Conservation (phyloP, 768 basidiomycete species). For the Suillus brevipes region DNA sequence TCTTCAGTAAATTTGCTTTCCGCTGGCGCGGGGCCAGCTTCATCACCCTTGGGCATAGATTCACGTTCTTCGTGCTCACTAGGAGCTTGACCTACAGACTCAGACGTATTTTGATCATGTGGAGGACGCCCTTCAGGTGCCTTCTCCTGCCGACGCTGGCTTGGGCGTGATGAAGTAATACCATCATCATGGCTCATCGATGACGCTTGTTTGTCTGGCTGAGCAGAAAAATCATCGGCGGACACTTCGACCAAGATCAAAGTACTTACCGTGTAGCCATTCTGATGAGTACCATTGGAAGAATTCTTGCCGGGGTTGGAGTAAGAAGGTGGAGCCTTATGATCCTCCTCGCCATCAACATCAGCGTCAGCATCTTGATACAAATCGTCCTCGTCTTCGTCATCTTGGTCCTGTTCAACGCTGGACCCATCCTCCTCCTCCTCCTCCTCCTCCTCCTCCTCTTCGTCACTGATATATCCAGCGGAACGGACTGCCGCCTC, state of each 20-base stretch:
- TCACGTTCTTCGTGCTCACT: slow-evolving; percentile 11
- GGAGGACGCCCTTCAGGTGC: slow-evolving; percentile 60
- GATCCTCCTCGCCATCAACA: slow-evolving; percentile 40
- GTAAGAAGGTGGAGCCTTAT: slow-evolving; percentile 63
- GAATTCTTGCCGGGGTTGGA: slow-evolving; percentile 44
- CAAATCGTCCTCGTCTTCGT: slow-evolving; percentile 50
- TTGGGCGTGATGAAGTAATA: slow-evolving; percentile 40
- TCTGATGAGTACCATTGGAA: slow-evolving; percentile 43
- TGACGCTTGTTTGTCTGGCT: slow-evolving; percentile 48
- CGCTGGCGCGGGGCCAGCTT: slow-evolving; percentile 32
- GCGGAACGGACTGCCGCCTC: slow-evolving; percentile 87
- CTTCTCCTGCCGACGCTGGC: slow-evolving; percentile 70
- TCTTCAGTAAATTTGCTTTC: slow-evolving; percentile 35
- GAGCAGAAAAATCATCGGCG: slow-evolving; percentile 11
- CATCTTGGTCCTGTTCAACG: slow-evolving; percentile 42
- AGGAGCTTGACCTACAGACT: slow-evolving; percentile 11
- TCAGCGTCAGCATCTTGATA: slow-evolving; percentile 40
- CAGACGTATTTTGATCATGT: slow-evolving; percentile 21
- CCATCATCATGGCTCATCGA: slow-evolving; percentile 15
- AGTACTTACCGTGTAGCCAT: slow-evolving; percentile 64
- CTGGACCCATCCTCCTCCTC: slow-evolving; percentile 65
- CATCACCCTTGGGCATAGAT: slow-evolving; percentile 13
- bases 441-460: slow-evolving; percentile 57
- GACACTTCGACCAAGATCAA: slow-evolving; percentile 9
- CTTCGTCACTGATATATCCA: slow-evolving; percentile 86